These are phyloP conservation scores for Vitis rupestris DNA, from an alignment of 164 flowering plant genomes.

Conservation along the genomic window DNA sequence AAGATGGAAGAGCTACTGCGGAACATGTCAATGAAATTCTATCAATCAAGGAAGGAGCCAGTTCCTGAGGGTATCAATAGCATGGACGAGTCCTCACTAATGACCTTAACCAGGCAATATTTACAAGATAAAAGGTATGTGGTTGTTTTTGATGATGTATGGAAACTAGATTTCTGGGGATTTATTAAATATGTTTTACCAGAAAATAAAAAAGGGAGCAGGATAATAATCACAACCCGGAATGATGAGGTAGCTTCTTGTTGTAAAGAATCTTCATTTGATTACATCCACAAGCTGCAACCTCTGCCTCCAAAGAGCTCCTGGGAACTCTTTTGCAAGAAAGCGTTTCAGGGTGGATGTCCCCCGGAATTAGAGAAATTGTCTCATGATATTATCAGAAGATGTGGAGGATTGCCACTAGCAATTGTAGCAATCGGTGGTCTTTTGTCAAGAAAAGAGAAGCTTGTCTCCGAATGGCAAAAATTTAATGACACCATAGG, in stretches of 20 bases:
- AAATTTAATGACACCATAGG: slow-evolving; percentile 13
- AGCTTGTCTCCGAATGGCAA: slow-evolving; percentile 19
- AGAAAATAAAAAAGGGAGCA: slow-evolving; percentile 7
- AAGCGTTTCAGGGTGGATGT: slow-evolving; percentile 5
- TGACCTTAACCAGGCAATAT: not conserved
- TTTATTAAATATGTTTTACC: slow-evolving; percentile 10
- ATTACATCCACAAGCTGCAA: not conserved
- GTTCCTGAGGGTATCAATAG: too few relatives aligned
- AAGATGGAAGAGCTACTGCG: too few relatives aligned
- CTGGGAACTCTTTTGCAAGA: slow-evolving; percentile 7
- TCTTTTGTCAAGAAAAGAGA: slow-evolving; percentile 19
- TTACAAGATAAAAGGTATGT: slow-evolving; percentile 5
- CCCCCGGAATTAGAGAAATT: slow-evolving; percentile 10
- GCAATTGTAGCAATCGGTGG: slow-evolving; percentile 29
- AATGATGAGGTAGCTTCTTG: slow-evolving; percentile 2
- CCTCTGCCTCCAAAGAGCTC: slow-evolving; percentile 2
- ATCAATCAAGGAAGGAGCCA: too few relatives aligned
- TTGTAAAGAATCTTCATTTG: not conserved
- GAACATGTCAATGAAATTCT: too few relatives aligned
- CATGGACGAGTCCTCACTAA: too few relatives aligned
- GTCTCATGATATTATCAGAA: slow-evolving; percentile 1
- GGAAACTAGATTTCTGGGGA: slow-evolving; percentile 19
- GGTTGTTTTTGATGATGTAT: slow-evolving; percentile 26
- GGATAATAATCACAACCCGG: slow-evolving; percentile 21
- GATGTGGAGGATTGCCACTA: slow-evolving; percentile 25